These are phyloP conservation scores for Endoconidiophora laricicola DNA, from an alignment of 2,329 filamentous ascomycete genomes.

Conservation along the genomic window DNA sequence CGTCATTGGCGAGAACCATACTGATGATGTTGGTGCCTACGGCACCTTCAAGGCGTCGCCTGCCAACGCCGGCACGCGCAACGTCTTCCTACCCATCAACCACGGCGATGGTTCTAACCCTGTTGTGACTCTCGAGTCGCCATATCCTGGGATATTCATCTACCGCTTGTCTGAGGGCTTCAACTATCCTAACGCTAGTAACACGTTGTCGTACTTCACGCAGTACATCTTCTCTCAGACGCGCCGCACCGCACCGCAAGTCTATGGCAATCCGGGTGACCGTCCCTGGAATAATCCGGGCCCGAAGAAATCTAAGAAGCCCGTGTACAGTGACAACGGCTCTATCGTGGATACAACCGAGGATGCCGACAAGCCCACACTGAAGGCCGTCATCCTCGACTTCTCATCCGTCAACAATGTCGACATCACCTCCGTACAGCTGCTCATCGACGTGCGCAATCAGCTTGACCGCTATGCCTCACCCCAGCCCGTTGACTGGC, in stretches of 20 bases:
- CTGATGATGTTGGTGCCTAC: constrained; percentile 32
- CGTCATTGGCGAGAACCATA: constrained; percentile 44
- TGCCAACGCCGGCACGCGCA: constrained; percentile 34
- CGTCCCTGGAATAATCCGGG: constrained; percentile 92
- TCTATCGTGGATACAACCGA: constrained; percentile 12
- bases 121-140: constrained; percentile 56
- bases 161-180: constrained; percentile 91
- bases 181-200: constrained; percentile 87
- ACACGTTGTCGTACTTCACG: constrained; percentile 67
- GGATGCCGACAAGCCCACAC: constrained; percentile 41
- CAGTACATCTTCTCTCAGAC: constrained; percentile 53
- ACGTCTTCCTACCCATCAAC: constrained; percentile 73
- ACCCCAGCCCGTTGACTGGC: constrained; percentile 80
- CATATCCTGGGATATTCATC: constrained; percentile 87
- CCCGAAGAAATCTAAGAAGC: constrained; percentile 35
- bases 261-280: constrained; percentile 52
- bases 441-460: constrained; percentile 85
- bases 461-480: constrained; percentile 74
- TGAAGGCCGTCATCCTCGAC: constrained; percentile 85
- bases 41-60: constrained; percentile 33
- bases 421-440: constrained; percentile 82
- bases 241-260: constrained; percentile 54
- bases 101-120: constrained; percentile 88
- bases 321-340: constrained; percentile 17
- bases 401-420: constrained; percentile 90